Conservation (phyloP, 805 yeast species). For the Suhomyces sp. region DNA sequence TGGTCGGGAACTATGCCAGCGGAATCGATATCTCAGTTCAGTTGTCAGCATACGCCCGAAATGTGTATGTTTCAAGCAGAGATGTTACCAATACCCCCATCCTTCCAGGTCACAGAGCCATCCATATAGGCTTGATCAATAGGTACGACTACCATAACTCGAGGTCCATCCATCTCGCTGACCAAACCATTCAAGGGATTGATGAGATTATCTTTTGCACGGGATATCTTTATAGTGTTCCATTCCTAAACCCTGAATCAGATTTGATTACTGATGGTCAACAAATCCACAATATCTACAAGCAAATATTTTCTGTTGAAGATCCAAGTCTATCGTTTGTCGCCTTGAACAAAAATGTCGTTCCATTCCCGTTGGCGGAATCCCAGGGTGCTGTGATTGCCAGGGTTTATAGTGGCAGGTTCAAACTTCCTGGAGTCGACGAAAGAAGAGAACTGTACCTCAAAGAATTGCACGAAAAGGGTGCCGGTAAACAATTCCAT, state of each 20-base stretch:
- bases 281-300: constrained; percentile 29
- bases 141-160: constrained; percentile 4
- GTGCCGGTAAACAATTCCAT: constrained; percentile 19
- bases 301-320: constrained; percentile 31
- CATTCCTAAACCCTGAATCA: constrained; percentile 20
- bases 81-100: constrained; percentile 2
- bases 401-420: constrained; percentile 31
- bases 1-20: constrained; percentile 34
- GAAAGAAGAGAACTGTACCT: constrained; percentile 27
- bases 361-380: constrained; percentile 40
- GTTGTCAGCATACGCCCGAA: constrained; percentile 10
- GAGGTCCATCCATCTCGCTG: constrained; percentile 9
- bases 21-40: constrained; percentile 15
- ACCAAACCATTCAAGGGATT: constrained; percentile 12
- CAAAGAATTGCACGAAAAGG: constrained; percentile 23
- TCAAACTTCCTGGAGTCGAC: constrained; percentile 23
- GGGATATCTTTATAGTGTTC: constrained; percentile 22
- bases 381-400: constrained; percentile 39
- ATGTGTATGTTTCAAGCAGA: constrained; percentile 14
- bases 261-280: constrained; percentile 22
- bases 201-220: constrained; percentile 25
- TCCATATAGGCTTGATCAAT: constrained; percentile 3
- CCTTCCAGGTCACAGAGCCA: neutral
- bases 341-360: constrained; percentile 28
- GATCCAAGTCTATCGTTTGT: constrained; percentile 33